Evolutionary conservation across 352 stramenopile genomes (phyloP), one percentile per base, ranked within the genome.

Genomic region (Phytopythium cucurbitacearum): DNA sequence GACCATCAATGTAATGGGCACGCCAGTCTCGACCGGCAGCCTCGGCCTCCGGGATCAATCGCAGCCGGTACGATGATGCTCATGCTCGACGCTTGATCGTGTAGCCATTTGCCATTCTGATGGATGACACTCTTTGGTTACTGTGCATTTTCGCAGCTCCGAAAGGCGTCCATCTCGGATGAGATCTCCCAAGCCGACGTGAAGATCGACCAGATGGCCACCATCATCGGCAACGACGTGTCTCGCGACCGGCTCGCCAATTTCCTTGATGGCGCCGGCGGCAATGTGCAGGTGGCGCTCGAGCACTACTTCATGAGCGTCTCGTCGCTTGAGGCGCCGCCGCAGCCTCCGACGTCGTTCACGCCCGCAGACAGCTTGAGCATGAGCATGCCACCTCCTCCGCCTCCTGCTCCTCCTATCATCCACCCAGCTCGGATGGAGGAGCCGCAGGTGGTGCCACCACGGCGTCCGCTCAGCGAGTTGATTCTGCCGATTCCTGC

Each of bases 261-360:
- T 45, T 91, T 87, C 43, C 52, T 95, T 8, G 85, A 95, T 50
- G 85, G 85, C 5, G 85, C 85, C 5, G 85, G 82, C 13, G 85
- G 85, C 16, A 79, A 89, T 53, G 82, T 93, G 5, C 85, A 95
- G 60, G 71, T 93, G 11, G 85, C 85, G n/a, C 38, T 95, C 34
- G 85, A 95, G 57, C 85, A 95, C 57, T 95, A 93, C 71, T 95
- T 95, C 44, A 95, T 95, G 85, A 91, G 68, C 40, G 49, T 89
- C 33, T 88, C 79, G 9, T 75, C 55, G 5, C 34, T 67, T 13
- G 67, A 87, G 5, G 56, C n/a, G 46, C 21, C 33, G 0, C 51
- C 12, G 12, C 38, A 34, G 8, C 53, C 33, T 7, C 50, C 59
- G 15, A 57, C 53, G 16, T 21, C 47, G 33, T 28, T 28, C 21